Conservation (phyloP, 2,329 filamentous ascomycete species). For the Zymoseptoria brevis region DNA sequence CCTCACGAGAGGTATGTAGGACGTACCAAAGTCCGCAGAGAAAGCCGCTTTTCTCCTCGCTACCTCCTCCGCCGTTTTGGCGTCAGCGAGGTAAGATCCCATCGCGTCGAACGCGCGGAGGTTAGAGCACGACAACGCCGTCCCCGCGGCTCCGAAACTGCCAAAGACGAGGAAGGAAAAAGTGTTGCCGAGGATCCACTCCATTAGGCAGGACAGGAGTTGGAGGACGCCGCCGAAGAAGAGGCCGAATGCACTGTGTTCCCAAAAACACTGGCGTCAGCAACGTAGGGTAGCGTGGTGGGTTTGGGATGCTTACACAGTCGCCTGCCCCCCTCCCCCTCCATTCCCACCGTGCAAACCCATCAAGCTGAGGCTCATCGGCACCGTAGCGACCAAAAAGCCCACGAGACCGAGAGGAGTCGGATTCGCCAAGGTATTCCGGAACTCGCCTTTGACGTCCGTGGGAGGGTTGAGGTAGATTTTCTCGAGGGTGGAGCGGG, state of each 20-base stretch:
- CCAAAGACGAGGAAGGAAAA: slow-evolving; percentile 7
- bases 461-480: slow-evolving; percentile 8
- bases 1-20: no score
- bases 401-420: slow-evolving; percentile 7
- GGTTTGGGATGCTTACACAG: not conserved
- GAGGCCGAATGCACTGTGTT: no score
- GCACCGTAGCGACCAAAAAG: slow-evolving; percentile 6
- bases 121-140: slow-evolving; percentile 1
- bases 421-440: slow-evolving; percentile 5
- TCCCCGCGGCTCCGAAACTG: slow-evolving; percentile 5
- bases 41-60: slow-evolving; percentile 1
- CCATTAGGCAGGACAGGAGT: slow-evolving; percentile 6
- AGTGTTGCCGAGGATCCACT: slow-evolving; percentile 5
- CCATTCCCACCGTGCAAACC: not conserved
- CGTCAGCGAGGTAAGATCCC: not conserved
- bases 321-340: slow-evolving; percentile 2
- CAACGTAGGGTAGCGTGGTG: no score
- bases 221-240: slow-evolving; percentile 8
- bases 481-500: slow-evolving; percentile 5
- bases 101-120: not conserved
- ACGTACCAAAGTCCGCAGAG: slow-evolving; percentile 5
- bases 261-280: no score
- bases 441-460: slow-evolving; percentile 3
- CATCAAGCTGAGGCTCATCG: slow-evolving; percentile 3
- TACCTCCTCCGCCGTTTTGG: not conserved